These are phyloP conservation scores for Hyphochytrium catenoides DNA, from an alignment of 352 stramenopile genomes.

Conservation along the genomic window DNA sequence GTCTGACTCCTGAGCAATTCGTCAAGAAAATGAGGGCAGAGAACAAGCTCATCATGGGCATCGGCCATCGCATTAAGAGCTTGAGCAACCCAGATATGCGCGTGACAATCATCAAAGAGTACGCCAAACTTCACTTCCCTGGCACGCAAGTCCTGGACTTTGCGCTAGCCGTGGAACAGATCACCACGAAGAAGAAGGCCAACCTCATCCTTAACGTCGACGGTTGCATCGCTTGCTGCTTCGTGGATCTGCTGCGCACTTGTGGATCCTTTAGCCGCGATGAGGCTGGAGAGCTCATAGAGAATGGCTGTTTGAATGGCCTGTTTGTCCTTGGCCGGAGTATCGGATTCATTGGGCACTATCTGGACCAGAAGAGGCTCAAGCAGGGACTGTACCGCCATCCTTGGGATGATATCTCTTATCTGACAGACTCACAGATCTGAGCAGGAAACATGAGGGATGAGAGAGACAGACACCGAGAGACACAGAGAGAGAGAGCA, in stretches of 20 bases:
- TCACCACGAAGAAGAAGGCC: slow-evolving; percentile 88
- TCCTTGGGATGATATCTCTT: slow-evolving; percentile 91
- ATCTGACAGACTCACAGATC: slow-evolving; percentile 48
- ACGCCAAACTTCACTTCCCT: slow-evolving; percentile 76
- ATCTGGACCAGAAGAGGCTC: slow-evolving; percentile 88
- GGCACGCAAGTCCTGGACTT: slow-evolving; percentile 80
- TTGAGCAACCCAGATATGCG: slow-evolving; percentile 85
- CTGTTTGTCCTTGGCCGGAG: slow-evolving; percentile 60
- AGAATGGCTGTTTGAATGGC: slow-evolving; percentile 84
- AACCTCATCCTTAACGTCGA: slow-evolving; percentile 96
- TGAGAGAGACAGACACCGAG: too few species aligned
- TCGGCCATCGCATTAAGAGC: slow-evolving; percentile 87
- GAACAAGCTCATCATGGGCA: slow-evolving; percentile 92
- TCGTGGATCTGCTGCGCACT: slow-evolving; percentile 83
- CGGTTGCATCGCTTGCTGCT: slow-evolving; percentile 86
- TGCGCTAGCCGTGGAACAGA: slow-evolving; percentile 80
- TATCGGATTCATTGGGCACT: slow-evolving; percentile 82
- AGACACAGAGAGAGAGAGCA: too few species aligned
- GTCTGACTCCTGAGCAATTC: slow-evolving; percentile 62
- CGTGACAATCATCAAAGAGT: slow-evolving; percentile 89
- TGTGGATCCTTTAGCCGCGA: slow-evolving; percentile 65
- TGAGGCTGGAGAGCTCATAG: slow-evolving; percentile 79
- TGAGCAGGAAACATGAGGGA: not conserved
- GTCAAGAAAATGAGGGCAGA: slow-evolving; percentile 79
- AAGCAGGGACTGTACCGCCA: slow-evolving; percentile 93